phyloP scores from a whole-genome alignment of 2,329 filamentous ascomycete genomes.

The Talaromyces amestolkiae region DNA sequence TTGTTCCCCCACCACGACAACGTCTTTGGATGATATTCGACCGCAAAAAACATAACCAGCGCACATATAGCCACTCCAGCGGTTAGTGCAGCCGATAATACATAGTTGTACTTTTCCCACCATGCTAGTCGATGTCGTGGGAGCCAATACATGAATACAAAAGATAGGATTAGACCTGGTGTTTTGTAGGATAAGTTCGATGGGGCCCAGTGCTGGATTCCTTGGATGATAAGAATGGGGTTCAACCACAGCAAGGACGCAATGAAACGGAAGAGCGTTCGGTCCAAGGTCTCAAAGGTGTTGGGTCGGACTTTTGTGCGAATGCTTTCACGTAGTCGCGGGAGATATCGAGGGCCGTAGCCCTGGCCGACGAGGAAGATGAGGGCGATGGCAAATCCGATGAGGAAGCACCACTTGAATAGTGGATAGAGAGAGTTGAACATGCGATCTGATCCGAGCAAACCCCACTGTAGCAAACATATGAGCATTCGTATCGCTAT shows the following conservation, averaged over 20 bases:
- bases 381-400: conserved; percentile 2
- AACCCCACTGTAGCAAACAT: neutral
- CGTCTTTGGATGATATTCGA: conserved; percentile 7
- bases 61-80: conserved; percentile 1
- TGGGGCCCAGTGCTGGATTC: conserved; percentile 12
- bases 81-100: conserved; percentile 4
- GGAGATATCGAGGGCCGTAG: conserved; percentile 10
- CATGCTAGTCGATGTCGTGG: conserved; percentile 7
- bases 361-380: conserved; percentile 14
- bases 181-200: conserved; percentile 11
- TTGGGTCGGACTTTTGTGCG: neutral
- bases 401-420: conserved; percentile 13
- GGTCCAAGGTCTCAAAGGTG: neutral
- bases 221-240: conserved; percentile 9
- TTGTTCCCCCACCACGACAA: conserved; percentile 12
- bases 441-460: neutral
- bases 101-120: conserved; percentile 15
- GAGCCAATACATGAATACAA: conserved; percentile 15
- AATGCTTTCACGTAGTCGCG: conserved; percentile 1
- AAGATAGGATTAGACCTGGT: conserved; percentile 6
- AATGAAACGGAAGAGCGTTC: neutral
- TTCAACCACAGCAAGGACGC: conserved; percentile 4
- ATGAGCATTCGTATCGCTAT: neutral
- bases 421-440: conserved; percentile 13
- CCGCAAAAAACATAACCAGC: neutral